Evolutionary conservation across 2,329 filamentous ascomycete genomes (phyloP).

Genomic region (Colletotrichum horii): DNA sequence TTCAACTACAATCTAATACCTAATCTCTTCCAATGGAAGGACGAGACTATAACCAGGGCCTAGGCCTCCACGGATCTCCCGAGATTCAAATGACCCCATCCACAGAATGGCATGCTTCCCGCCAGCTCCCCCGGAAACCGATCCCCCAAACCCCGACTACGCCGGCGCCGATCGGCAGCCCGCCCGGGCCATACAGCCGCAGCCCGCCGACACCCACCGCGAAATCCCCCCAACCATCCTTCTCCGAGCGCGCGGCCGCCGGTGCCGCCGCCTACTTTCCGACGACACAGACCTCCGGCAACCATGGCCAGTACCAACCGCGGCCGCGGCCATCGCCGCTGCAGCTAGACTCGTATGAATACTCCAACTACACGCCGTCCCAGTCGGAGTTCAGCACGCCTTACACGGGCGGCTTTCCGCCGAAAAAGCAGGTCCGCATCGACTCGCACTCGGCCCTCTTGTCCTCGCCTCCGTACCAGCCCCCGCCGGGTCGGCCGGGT

Average conservation of each 20-base stretch:
- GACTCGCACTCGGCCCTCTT: slow-evolving; percentile 15
- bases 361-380: slow-evolving; percentile 12
- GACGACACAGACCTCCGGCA: neutral
- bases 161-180: slow-evolving; percentile 15
- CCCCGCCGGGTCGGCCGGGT: neutral
- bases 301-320: neutral
- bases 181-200: neutral
- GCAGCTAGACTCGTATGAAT: slow-evolving; percentile 11
- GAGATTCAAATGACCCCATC: slow-evolving; percentile 9
- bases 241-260: slow-evolving; percentile 1
- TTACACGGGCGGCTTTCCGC: neutral
- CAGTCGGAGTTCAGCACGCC: slow-evolving; percentile 6
- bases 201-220: neutral
- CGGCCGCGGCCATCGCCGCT: slow-evolving; percentile 15
- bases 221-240: neutral
- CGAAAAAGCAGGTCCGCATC: slow-evolving; percentile 1
- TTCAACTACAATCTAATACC: neutral
- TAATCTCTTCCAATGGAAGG: neutral
- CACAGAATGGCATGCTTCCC: slow-evolving; percentile 2
- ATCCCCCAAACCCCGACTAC: neutral
- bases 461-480: slow-evolving; percentile 1
- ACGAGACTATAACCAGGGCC: neutral
- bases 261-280: slow-evolving; percentile 6
- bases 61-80: neutral
- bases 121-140: slow-evolving; percentile 2